Base-by-base conservation (phyloP, 495 filamentous ascomycete genomes). In the Xylaria sp. region DNA sequence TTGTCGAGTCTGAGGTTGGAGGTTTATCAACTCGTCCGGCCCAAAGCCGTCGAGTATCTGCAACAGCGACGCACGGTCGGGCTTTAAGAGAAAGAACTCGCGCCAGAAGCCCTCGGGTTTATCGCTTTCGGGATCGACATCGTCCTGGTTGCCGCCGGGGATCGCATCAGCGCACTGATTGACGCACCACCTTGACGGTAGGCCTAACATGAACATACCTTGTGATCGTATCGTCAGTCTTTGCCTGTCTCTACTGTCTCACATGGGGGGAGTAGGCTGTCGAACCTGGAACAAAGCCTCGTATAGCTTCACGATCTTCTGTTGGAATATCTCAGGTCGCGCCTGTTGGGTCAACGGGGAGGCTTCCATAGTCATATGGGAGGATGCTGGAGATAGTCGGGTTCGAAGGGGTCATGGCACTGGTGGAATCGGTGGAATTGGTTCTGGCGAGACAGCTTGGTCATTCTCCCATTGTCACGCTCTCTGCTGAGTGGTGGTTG, bases 331-430 rank as follows among this genome's bases (percentile, higher is more conserved):
- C 77, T 94, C 93, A 70, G 96, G 97, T 77, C 96, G 89, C 81
- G 88, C 89, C 85, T 97, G 95, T 82, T 95, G 94, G 29, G 94
- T 97, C 77, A 99, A 88, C 69, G 96, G 96, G 77, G 95, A 98
- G 61, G 90, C 86, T 82, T 97, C 93, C 94, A 97, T 97, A 55
- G 58, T 46, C 52, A 68, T 67, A 63, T 69, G 55, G 44, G 72
- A 29, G 43, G 37, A 69, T n/a, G 17, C 46, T 24, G 37, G 37
- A 46, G 52, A 44, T 21, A 5, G 35, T 40, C 35, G 57, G 52
- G 41, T 24, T 41, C 59, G 50, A 65, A 66, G 66, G 46, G 50
- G 48, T 41, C 68, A 70, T 63, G 58, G 68, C 68, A 70, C 53
- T 53, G 43, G 17, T 35, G 44, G 19, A 15, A 52, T 26, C 43